A percentile compares a stretch with the other conserved stretches of the same genome.
These are phyloP conservation scores for Teratosphaeriaceae sp. DNA, from an alignment of 2,329 filamentous ascomycete species.

Conservation along the genomic window DNA sequence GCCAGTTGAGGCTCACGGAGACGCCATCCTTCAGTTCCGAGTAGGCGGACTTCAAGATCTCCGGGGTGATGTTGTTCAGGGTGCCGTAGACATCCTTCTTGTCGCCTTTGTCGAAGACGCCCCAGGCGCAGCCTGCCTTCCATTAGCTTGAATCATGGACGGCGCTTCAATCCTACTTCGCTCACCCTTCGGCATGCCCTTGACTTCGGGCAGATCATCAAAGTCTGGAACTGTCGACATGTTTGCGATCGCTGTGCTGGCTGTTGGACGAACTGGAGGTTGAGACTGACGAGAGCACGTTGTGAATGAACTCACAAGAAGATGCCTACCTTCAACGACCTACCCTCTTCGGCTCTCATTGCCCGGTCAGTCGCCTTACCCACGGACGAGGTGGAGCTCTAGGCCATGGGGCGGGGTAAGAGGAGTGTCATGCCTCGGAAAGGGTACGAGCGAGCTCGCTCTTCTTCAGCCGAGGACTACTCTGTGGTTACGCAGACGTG, in stretches of 20 bases:
- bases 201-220: conserved; percentile 34
- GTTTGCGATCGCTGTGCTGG: background rate
- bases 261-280: background rate
- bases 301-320: no score
- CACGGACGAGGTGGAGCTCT: background rate
- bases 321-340: no score
- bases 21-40: conserved; percentile 37
- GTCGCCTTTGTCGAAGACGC: conserved; percentile 39
- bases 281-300: no score
- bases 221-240: conserved; percentile 33
- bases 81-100: conserved; percentile 38
- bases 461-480: no score
- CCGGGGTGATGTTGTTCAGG: conserved; percentile 40
- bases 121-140: conserved; percentile 32
- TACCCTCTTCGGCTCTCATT: no score
- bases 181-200: conserved; percentile 35
- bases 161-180: background rate
- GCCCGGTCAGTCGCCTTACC: no score
- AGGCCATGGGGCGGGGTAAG: conserved; percentile 1
- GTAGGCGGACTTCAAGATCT: conserved; percentile 36
- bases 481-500: no score
- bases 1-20: conserved; percentile 38
- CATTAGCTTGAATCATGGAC: conserved; percentile 6
- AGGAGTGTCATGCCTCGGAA: background rate
- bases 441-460: background rate